Conservation (phyloP, 2,329 filamentous ascomycete species). For the Alternaria sp. region DNA sequence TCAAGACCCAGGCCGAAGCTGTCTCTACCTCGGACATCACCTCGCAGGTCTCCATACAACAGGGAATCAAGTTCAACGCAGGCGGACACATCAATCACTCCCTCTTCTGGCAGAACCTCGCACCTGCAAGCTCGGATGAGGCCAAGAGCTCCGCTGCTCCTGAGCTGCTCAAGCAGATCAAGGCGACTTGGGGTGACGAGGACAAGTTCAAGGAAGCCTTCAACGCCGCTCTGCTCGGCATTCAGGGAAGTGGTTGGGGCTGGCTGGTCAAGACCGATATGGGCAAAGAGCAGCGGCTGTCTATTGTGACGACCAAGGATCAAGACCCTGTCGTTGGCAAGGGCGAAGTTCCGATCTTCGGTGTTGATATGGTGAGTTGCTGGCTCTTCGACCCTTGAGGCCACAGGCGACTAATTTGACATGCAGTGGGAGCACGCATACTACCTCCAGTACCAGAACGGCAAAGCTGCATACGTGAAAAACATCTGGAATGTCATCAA, state of each 20-base stretch:
- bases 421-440: constrained; percentile 83
- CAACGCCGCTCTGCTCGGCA: constrained; percentile 67
- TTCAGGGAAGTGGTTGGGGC: constrained; percentile 88
- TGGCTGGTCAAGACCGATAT: constrained; percentile 76
- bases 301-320: constrained; percentile 83
- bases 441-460: constrained; percentile 82
- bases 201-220: constrained; percentile 72
- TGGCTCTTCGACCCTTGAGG: not conserved
- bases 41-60: constrained; percentile 70
- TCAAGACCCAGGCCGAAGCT: constrained; percentile 66
- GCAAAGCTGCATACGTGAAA: constrained; percentile 75
- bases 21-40: constrained; percentile 65
- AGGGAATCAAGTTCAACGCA: constrained; percentile 83
- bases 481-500: constrained; percentile 82
- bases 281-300: constrained; percentile 60
- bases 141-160: constrained; percentile 64
- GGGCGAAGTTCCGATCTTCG: constrained; percentile 71
- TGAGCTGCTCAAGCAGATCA: constrained; percentile 66
- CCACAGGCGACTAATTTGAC: not conserved
- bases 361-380: constrained; percentile 71
- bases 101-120: constrained; percentile 88
- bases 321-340: constrained; percentile 76
- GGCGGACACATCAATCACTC: constrained; percentile 94
- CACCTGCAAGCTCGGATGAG: constrained; percentile 65
- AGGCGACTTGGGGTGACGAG: constrained; percentile 71